Evolutionary conservation across 768 basidiomycete genomes (phyloP).

Genomic region (Suillus variegatus): DNA sequence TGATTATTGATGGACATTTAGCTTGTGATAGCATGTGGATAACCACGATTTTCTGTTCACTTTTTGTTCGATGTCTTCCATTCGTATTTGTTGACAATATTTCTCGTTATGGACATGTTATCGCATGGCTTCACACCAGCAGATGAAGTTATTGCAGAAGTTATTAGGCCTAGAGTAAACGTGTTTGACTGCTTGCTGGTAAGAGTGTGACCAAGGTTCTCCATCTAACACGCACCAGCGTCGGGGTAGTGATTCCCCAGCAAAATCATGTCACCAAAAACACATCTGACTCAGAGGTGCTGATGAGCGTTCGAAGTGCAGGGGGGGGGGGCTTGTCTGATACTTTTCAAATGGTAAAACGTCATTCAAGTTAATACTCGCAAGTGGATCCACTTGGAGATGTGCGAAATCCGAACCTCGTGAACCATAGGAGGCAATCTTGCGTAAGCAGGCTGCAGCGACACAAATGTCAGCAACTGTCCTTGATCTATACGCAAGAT

Average conservation of each 20-base stretch:
- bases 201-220: background rate
- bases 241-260: background rate
- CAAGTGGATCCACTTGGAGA: background rate
- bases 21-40: background rate
- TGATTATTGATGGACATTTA: background rate
- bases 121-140: background rate
- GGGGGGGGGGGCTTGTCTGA: background rate
- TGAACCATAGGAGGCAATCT: conserved; percentile 5
- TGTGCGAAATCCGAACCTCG: background rate
- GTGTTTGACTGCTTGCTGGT: background rate
- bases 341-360: background rate
- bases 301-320: background rate
- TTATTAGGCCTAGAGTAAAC: background rate
- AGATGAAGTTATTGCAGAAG: background rate
- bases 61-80: background rate
- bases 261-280: background rate
- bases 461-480: background rate
- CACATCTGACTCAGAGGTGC: background rate
- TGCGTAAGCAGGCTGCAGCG: conserved; percentile 6
- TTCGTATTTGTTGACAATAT: background rate
- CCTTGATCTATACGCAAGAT: conserved; percentile 37
- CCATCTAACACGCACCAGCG: background rate
- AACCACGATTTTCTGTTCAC: background rate
- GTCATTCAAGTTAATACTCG: background rate
- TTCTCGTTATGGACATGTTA: background rate